Evolutionary conservation across 352 stramenopile species (phyloP).

Genomic region (Phytophthora pinifolia): DNA sequence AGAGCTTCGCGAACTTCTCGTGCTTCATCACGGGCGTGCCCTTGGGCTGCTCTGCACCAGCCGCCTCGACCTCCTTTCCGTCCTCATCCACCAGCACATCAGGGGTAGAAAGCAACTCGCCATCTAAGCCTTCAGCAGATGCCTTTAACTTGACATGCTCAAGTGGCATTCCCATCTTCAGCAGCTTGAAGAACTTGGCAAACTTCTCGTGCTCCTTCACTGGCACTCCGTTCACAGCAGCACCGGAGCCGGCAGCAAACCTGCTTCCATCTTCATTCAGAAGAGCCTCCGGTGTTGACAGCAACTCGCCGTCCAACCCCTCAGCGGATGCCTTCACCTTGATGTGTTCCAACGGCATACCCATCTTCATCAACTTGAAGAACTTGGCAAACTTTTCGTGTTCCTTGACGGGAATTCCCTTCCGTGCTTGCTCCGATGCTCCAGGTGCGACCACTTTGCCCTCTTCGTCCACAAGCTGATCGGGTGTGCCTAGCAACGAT

Average conservation of each 20-base stretch:
- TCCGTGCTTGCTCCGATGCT: conserved; percentile 11
- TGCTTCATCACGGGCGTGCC: conserved; percentile 80
- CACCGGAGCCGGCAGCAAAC: conserved; percentile 19
- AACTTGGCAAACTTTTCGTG: conserved; percentile 78
- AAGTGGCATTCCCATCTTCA: conserved; percentile 80
- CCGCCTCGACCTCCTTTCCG: conserved; percentile 37
- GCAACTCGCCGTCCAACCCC: conserved; percentile 85
- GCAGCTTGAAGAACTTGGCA: conserved; percentile 73
- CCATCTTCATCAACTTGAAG: conserved; percentile 84
- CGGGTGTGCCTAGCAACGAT: conserved; percentile 52
- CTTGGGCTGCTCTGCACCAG: conserved; percentile 19
- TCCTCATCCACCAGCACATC: conserved; percentile 54
- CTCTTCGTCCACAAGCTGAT: conserved; percentile 54
- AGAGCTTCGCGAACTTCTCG: conserved; percentile 93
- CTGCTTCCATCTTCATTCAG: conserved; percentile 62
- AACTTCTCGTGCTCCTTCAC: conserved; percentile 91
- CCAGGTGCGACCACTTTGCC: conserved; percentile 41
- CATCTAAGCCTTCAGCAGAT: conserved; percentile 58
- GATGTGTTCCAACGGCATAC: conserved; percentile 79
- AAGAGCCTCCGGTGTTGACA: conserved; percentile 67
- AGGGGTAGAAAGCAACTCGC: conserved; percentile 50
- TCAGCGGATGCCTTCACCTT: conserved; percentile 81
- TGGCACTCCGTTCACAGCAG: conserved; percentile 36
- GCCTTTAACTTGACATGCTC: conserved; percentile 71
- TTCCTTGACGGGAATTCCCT: conserved; percentile 55